Base-by-base conservation (phyloP, 352 stramenopile genomes). In the Thraustochytrium striatum region DNA sequence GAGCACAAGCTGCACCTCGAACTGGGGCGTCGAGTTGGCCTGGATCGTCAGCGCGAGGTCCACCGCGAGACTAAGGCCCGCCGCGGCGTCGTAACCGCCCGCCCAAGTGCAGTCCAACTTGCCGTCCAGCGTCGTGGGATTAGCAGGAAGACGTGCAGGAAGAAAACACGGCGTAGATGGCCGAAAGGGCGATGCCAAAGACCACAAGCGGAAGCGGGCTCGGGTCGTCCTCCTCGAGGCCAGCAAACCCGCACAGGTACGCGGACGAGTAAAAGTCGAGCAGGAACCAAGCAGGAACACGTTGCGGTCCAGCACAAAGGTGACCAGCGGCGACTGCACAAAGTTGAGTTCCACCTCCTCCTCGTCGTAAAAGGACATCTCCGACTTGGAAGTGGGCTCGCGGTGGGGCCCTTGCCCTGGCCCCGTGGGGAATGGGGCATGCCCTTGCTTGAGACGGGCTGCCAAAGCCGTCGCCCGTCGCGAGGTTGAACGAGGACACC, bases 61-160 rank as follows among this genome's bases (percentile, higher is more conserved):
- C 3, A 57, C 25, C 9, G 57, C 58, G 13, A 21, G 16, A 7
- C 53, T 30, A 28, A 80, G 28, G 16, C 55, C 41, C 38, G 52
- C 38, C 11, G 58, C 30, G 55, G 53, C 58, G 47, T 75, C 58
- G 30, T 28, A 47, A 3, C 25, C 19, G 38, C 55, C 53, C 16
- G 39, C n/a, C 70, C 53, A 80, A 1, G 57, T 75, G 38, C 55
- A 80, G 33, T 75, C 70, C 5, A 70, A 43, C 50, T 75, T 75
- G 44, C 65, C 65, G 35, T 75, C 65, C 11, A 58, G 44, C 32
- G 65, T 62, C 0, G 39, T 58, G 16, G 65, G 65, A 25, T 61
- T 61, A n/a, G n/a, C n/a, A n/a, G n/a, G n/a, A n/a, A n/a, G n/a
- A n/a, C n/a, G n/a, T n/a, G n/a, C n/a, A n/a, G n/a, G n/a, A 19